Conservation (phyloP, 2,329 filamentous ascomycete species). For the Volutella citrinella region DNA sequence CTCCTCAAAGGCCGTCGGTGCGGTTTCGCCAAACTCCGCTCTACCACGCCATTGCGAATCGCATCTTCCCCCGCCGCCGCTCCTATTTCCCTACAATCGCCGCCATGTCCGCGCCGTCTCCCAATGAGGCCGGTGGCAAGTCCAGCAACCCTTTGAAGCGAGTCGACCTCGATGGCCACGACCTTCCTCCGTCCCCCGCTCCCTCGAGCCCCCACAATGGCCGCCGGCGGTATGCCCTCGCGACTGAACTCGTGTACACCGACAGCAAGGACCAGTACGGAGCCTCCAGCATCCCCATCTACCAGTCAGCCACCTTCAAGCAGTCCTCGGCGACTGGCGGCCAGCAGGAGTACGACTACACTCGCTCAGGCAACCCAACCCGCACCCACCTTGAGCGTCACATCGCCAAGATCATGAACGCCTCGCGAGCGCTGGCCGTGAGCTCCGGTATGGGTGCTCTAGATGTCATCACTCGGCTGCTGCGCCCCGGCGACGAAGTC, state of each 20-base stretch:
- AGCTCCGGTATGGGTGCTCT: slow-evolving; percentile 96
- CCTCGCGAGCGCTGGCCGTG: slow-evolving; percentile 84
- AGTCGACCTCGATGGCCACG: slow-evolving; percentile 78
- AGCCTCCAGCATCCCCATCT: slow-evolving; percentile 92
- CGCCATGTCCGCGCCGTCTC: slow-evolving; percentile 21
- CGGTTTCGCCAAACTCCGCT: too few species aligned
- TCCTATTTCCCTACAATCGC: too few species aligned
- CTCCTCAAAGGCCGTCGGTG: too few species aligned
- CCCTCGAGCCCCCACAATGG: slow-evolving; percentile 86
- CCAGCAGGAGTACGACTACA: slow-evolving; percentile 93
- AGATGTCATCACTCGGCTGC: slow-evolving; percentile 89
- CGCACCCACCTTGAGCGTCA: slow-evolving; percentile 94
- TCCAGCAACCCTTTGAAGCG: slow-evolving; percentile 46
- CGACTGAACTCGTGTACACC: slow-evolving; percentile 94
- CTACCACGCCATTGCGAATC: too few species aligned
- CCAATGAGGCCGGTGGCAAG: slow-evolving; percentile 28
- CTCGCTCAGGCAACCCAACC: slow-evolving; percentile 94
- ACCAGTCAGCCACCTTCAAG: slow-evolving; percentile 98
- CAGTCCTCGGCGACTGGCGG: slow-evolving; percentile 77
- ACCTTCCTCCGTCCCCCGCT: slow-evolving; percentile 86
- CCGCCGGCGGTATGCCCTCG: slow-evolving; percentile 80
- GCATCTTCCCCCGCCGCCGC: too few species aligned
- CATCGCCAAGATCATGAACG: slow-evolving; percentile 98
- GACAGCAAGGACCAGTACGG: slow-evolving; percentile 97
- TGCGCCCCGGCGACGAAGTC: slow-evolving; percentile 92